A percentile compares a stretch with the other conserved stretches of the same genome.
phyloP scores from a whole-genome alignment of 1,284 basidiomycete genomes.

The Sporisorium exsertum region DNA sequence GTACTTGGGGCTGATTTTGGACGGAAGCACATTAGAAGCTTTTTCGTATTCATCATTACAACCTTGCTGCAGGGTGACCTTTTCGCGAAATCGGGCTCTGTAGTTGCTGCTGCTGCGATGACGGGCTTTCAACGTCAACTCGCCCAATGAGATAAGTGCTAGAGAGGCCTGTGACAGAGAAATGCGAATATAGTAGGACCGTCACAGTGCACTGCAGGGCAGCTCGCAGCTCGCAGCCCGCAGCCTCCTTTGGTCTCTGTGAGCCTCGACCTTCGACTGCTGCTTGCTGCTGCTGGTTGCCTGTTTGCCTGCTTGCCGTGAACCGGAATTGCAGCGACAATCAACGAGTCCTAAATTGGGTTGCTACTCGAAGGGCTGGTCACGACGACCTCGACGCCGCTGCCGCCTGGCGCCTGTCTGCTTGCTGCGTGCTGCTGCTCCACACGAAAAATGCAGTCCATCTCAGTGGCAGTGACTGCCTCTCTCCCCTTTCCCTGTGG shows the following conservation, averaged over 20 bases:
- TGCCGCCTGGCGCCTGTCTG: slow-evolving; percentile 4
- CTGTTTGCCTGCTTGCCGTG: background rate
- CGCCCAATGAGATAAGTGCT: background rate
- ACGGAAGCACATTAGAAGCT: background rate
- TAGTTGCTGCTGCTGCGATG: background rate
- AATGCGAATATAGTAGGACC: background rate
- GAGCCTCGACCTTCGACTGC: slow-evolving; percentile 8
- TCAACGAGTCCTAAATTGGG: slow-evolving; percentile 5
- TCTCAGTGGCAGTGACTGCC: slow-evolving; percentile 1
- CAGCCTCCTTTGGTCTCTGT: too few species aligned
- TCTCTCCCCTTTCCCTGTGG: slow-evolving; percentile 7
- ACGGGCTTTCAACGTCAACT: slow-evolving; percentile 8
- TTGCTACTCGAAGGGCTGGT: background rate
- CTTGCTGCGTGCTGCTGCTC: slow-evolving; percentile 3
- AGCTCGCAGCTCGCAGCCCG: too few species aligned
- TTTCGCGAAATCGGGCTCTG: background rate
- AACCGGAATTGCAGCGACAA: background rate
- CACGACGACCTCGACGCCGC: slow-evolving; percentile 6
- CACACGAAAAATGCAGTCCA: slow-evolving; percentile 1
- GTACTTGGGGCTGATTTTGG: background rate
- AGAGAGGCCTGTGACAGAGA: background rate
- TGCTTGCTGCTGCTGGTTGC: too few species aligned
- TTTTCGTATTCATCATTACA: background rate
- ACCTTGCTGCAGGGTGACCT: background rate
- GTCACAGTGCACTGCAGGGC: too few species aligned